phyloP scores from a whole-genome alignment of 2,329 filamentous ascomycete genomes.

The Beauveria pseudobassiana region DNA sequence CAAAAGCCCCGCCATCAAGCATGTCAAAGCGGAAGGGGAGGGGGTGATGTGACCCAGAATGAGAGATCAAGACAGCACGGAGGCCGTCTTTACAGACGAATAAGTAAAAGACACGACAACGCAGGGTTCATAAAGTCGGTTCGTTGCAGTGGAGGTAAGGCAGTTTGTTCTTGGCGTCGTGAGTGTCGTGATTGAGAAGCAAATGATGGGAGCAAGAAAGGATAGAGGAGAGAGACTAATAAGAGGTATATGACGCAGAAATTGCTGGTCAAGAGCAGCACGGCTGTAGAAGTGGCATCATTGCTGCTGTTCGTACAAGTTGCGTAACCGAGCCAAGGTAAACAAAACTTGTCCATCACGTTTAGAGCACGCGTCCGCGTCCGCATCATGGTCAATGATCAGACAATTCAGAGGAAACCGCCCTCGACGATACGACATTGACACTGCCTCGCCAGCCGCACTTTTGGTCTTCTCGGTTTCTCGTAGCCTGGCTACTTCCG shows the following conservation, averaged over 20 bases:
- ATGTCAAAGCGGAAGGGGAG: too few relatives aligned
- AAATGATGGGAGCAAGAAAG: background rate
- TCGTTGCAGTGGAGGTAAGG: background rate
- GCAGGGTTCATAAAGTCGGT: background rate
- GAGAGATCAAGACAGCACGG: background rate
- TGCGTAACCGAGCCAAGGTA: background rate
- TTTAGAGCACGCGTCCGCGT: background rate
- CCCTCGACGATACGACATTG: conserved; percentile 46
- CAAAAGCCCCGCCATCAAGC: background rate
- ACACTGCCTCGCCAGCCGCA: conserved; percentile 52
- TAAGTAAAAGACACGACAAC: background rate
- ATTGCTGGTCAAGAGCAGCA: background rate
- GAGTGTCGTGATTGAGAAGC: conserved; percentile 1
- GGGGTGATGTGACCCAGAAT: too few relatives aligned
- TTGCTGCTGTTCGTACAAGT: background rate
- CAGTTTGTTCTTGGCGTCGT: conserved; percentile 7
- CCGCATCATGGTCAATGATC: background rate
- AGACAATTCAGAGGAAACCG: conserved; percentile 40
- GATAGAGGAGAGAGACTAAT: background rate
- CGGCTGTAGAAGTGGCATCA: background rate
- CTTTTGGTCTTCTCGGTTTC: conserved; percentile 30
- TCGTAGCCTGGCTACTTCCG: conserved; percentile 22
- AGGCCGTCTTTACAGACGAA: background rate
- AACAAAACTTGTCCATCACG: background rate
- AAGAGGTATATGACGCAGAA: background rate